Evolutionary conservation across 192 early-diverging fungal species (phyloP).

Genomic region (Rhizophagus clarus): DNA sequence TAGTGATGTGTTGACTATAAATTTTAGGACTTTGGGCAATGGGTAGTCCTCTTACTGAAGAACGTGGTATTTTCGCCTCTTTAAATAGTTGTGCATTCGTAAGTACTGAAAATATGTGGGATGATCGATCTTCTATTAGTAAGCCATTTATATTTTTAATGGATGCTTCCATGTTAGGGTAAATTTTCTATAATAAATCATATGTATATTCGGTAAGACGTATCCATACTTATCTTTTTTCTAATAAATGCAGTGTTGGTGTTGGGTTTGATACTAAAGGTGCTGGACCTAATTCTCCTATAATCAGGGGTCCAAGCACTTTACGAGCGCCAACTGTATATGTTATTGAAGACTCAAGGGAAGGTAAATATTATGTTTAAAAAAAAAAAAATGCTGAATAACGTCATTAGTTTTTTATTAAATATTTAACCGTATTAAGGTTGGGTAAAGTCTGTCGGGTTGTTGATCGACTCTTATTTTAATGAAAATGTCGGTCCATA

Average conservation of each 20-base stretch:
- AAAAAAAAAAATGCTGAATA: no score
- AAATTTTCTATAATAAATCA: neutral
- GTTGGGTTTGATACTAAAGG: slow-evolving; percentile 55
- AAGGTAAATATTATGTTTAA: slow-evolving; percentile 25
- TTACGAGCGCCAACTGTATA: neutral
- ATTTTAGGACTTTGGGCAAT: slow-evolving; percentile 48
- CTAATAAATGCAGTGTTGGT: slow-evolving; percentile 38
- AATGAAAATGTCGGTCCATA: slow-evolving; percentile 1
- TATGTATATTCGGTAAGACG: neutral
- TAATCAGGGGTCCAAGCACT: neutral
- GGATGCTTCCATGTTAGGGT: slow-evolving; percentile 53
- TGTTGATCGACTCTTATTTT: slow-evolving; percentile 49
- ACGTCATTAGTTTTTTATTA: neutral
- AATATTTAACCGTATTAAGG: neutral
- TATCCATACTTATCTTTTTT: neutral
- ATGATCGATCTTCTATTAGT: slow-evolving; percentile 20
- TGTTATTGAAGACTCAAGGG: slow-evolving; percentile 47
- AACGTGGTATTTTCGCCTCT: slow-evolving; percentile 45
- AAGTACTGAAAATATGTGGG: slow-evolving; percentile 51
- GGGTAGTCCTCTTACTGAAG: slow-evolving; percentile 50
- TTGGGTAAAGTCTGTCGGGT: slow-evolving; percentile 47
- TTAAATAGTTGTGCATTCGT: slow-evolving; percentile 58
- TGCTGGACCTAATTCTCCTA: neutral
- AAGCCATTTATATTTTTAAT: slow-evolving; percentile 49
- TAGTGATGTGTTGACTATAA: neutral